Percentiles rank a stretch among this genome's conserved stretches.
phyloP scores from a whole-genome alignment of 2,329 filamentous ascomycete genomes.

The Emmonsiellopsis sp. region DNA sequence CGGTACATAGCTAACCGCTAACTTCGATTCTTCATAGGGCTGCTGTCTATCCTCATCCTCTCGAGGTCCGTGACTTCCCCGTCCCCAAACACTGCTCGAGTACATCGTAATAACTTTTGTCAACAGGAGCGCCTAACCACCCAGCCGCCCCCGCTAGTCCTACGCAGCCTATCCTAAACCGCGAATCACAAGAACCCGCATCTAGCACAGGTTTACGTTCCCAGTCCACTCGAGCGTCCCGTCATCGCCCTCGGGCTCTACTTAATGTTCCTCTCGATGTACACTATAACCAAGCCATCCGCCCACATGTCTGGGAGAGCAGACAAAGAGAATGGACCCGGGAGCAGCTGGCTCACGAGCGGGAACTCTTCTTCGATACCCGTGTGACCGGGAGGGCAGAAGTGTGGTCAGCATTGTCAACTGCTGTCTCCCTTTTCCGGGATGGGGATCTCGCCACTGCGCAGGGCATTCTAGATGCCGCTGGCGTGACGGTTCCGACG shows the following conservation, averaged over 20 bases:
- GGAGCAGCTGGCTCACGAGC: conserved; percentile 58
- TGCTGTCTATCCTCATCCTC: conserved; percentile 30
- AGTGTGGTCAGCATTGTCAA: conserved; percentile 67
- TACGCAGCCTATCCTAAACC: conserved; percentile 8
- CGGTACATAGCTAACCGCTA: background rate
- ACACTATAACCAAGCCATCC: conserved; percentile 62
- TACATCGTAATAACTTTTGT: background rate
- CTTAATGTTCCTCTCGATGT: conserved; percentile 33
- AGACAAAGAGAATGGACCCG: conserved; percentile 59
- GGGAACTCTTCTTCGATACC: conserved; percentile 83
- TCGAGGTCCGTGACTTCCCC: conserved; percentile 16
- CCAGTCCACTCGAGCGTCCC: conserved; percentile 6
- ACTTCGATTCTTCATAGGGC: conserved; percentile 19
- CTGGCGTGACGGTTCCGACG: conserved; percentile 64
- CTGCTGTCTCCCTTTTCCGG: conserved; percentile 60
- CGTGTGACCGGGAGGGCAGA: conserved; percentile 67
- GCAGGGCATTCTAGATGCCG: conserved; percentile 70
- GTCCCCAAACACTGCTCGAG: background rate
- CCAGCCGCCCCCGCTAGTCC: conserved; percentile 1
- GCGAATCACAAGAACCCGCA: conserved; percentile 4
- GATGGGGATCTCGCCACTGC: conserved; percentile 56
- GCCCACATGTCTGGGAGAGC: conserved; percentile 56
- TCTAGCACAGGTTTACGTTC: conserved; percentile 8
- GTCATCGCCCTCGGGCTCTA: conserved; percentile 9
- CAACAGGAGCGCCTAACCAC: conserved; percentile 4